Evolutionary conservation across 345 rosid species (phyloP).

Genomic region (Triadica sebifera): DNA sequence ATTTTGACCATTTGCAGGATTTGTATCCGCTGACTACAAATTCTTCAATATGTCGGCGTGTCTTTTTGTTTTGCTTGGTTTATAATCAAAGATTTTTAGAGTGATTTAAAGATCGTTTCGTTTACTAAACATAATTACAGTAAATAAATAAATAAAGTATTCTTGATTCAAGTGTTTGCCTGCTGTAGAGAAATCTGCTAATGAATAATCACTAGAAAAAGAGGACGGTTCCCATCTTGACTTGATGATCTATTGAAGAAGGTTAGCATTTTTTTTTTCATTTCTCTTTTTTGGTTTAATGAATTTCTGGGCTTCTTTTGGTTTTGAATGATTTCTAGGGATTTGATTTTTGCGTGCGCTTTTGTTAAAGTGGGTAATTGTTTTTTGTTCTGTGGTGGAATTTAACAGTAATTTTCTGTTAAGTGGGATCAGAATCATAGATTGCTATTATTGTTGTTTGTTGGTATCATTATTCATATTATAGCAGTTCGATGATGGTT

Average conservation of each 20-base stretch:
- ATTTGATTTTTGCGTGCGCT: conserved; percentile 17
- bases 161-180: conserved; percentile 2
- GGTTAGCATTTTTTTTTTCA: background rate
- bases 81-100: background rate
- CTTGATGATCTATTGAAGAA: background rate
- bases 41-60: conserved; percentile 13
- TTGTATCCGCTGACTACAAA: background rate
- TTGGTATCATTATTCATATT: background rate
- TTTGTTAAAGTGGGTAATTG: conserved; percentile 13
- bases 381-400: conserved; percentile 10
- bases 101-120: conserved; percentile 3
- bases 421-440: conserved; percentile 9
- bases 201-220: background rate
- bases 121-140: no score
- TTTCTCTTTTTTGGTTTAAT: background rate
- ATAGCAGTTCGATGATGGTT: background rate
- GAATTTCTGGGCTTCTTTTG: background rate
- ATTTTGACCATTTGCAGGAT: background rate
- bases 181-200: conserved; percentile 2
- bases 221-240: background rate
- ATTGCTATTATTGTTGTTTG: conserved; percentile 5
- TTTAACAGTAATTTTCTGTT: conserved; percentile 15
- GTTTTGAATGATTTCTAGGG: background rate
- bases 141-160: background rate
- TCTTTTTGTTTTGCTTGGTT: conserved; percentile 17